Evolutionary conservation across 2,329 filamentous ascomycete species (phyloP), one percentile per base, ranked within the genome.

Genomic region (Fusarium chaquense): DNA sequence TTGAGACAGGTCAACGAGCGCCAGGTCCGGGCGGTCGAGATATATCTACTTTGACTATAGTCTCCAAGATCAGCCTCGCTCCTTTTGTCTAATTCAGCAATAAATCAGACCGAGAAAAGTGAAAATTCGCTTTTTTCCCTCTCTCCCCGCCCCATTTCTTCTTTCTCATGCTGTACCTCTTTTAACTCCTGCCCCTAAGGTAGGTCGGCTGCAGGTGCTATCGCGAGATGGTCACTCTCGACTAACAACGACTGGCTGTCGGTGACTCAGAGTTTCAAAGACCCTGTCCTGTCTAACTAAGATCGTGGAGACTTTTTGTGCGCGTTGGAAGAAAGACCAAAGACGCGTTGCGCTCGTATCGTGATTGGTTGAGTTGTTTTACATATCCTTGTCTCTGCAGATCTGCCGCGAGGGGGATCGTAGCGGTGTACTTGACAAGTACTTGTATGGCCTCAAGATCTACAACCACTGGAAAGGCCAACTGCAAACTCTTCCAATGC

Each of bases 161-260:
- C 32, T 33, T 50, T 50, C 41, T 43, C 40, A 24, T 43, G 40
- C 47, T 44, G 40, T 43, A 44, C 43, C 43, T 45, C 43, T 13
- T 12, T 18, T 30, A 30, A 45, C 24, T 57, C 38, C 60, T 65
- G 58, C 45, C 49, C 45, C 65, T 63, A 51, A 51, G 49, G 49
- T 51, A 50, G 43, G 40, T 49, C 55, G 22, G 45, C 67, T 60
- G 54, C 67, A 69, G 47, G 64, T 66, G 51, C 69, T 67, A 74
- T 75, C 71, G 62, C 69, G 69, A 75, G 64, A 63, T 67, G 57
- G 45, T 57, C 60, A 55, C 58, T 67, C 26, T 62, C 52, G 41
- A 45, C 62, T 38, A 50, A 35, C 55, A 71, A 71, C 67, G 69
- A 76, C 65, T 76, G 74, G 74, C 61, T 75, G 44, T 62, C 66